Conservation (phyloP, 1,139 yeast genomes). For the Meyerozyma athensensis region DNA sequence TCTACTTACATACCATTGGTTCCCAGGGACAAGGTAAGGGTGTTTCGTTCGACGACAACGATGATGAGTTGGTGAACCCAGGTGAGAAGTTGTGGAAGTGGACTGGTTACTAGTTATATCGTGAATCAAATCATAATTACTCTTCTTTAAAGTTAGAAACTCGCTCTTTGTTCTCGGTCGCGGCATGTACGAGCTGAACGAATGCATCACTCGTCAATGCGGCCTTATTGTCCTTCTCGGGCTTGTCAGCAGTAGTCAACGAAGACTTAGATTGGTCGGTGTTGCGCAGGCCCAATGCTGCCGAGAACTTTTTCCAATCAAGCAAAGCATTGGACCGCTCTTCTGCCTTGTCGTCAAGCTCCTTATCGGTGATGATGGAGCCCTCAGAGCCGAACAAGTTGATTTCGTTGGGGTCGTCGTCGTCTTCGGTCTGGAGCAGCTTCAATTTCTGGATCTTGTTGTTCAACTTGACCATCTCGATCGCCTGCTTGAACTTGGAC, state of each 20-base stretch:
- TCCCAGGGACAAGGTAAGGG: slow-evolving; percentile 10
- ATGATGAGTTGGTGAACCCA: slow-evolving; percentile 54
- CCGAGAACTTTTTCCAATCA: slow-evolving; percentile 23
- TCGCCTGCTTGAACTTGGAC: slow-evolving; percentile 79
- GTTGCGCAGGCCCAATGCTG: slow-evolving; percentile 16
- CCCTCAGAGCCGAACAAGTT: slow-evolving; percentile 36
- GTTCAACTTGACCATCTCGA: slow-evolving; percentile 71
- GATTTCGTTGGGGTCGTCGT: slow-evolving; percentile 50
- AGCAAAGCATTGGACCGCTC: slow-evolving; percentile 6
- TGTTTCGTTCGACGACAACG: slow-evolving; percentile 16
- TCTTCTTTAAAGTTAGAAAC: slow-evolving; percentile 37
- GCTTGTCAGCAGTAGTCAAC: slow-evolving; percentile 13
- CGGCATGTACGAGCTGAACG: slow-evolving; percentile 72
- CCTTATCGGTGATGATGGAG: slow-evolving; percentile 3
- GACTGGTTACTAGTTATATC: slow-evolving; percentile 23
- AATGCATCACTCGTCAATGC: slow-evolving; percentile 43
- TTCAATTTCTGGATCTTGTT: slow-evolving; percentile 69
- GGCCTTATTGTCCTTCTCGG: slow-evolving; percentile 11
- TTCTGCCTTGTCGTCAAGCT: slow-evolving; percentile 2
- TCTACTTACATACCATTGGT: slow-evolving; percentile 10
- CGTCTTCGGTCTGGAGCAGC: slow-evolving; percentile 46
- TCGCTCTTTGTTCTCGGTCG: slow-evolving; percentile 61
- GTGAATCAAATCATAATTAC: too few relatives aligned
- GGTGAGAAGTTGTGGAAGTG: slow-evolving; percentile 50
- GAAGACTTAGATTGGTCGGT: slow-evolving; percentile 17